Evolutionary conservation across 2,329 filamentous ascomycete species (phyloP), one percentile per base, ranked within the genome.

Genomic region (Phyllosticta citriasiana): DNA sequence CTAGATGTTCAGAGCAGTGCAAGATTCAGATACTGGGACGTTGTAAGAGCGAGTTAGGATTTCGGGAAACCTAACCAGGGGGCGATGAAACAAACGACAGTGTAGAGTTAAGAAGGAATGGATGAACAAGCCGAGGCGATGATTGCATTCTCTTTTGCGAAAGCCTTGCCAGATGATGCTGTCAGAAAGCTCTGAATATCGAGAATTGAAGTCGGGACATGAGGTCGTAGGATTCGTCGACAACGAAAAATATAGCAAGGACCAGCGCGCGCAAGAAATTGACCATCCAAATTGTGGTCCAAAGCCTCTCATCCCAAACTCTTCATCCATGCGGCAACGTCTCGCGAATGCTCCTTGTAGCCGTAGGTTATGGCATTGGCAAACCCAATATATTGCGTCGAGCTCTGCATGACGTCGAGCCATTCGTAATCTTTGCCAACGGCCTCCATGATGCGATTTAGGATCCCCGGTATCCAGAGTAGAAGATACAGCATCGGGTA

Each of bases 401-500:
- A 64, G 51, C 63, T 63, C 59, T 69, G 67, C 56, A 68, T 24
- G 12, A 68, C 62, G 9, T 60, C 51, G 24, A 69, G 57, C 5
- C 54, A 57, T 12, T 59, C 50, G 2, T 64, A 60, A 3, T 59
- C 10, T 19, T 66, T 57, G 5, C 67, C 67, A 51, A 64, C 60
- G 2, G 64, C 65, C 52, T 68, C 67, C 2, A 63, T 63, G 10
- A 69, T 57, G 16, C 67, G 67, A 35, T 68, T 69, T 2, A 64
- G 57, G n/a, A 72, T 72, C 4, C 71, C 71, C 0, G 71, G 71
- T 9, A 71, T 63, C 71, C 71, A 73, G 3, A 73, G 66, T 2
- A 72, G 63, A 35, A 73, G 65, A 61, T 74, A 74, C 2, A 69
- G 60, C 14, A 72, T 65, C 0, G 72, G 71, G 53, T 74, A 74